These are phyloP conservation scores for Gossypium gossypioides DNA, from an alignment of 441 rosid species.

Conservation along the genomic window DNA sequence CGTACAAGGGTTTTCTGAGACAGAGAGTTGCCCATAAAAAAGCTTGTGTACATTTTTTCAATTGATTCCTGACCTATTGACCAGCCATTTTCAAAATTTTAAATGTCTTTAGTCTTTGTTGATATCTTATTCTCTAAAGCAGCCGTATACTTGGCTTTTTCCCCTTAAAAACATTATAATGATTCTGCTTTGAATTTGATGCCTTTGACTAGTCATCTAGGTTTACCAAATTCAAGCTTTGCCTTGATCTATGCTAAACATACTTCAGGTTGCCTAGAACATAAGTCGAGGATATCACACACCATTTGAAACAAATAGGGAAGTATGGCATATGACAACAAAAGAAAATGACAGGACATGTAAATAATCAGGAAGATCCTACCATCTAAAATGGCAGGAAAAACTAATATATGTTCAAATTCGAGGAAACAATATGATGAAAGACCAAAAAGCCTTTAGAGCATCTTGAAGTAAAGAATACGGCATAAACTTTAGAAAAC, in stretches of 20 bases:
- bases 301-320: neutral
- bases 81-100: neutral
- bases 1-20: neutral
- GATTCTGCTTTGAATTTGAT: neutral
- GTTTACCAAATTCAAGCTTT: slow-evolving; percentile 3
- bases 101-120: neutral
- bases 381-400: neutral
- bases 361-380: neutral
- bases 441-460: neutral
- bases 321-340: neutral
- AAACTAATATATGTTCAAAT: neutral
- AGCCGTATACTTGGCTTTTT: neutral
- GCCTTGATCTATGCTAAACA: neutral
- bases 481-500: neutral
- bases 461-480: neutral
- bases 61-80: neutral
- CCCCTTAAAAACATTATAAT: neutral
- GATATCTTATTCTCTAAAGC: neutral
- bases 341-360: neutral
- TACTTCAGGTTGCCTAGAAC: neutral
- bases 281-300: neutral
- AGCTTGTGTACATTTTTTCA: neutral
- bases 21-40: neutral
- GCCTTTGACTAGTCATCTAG: neutral
- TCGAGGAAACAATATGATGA: neutral